A percentile compares a stretch with the other conserved stretches of the same genome.
Evolutionary conservation across 805 yeast species (phyloP).

Genomic region (Cephaloascus albidus): DNA sequence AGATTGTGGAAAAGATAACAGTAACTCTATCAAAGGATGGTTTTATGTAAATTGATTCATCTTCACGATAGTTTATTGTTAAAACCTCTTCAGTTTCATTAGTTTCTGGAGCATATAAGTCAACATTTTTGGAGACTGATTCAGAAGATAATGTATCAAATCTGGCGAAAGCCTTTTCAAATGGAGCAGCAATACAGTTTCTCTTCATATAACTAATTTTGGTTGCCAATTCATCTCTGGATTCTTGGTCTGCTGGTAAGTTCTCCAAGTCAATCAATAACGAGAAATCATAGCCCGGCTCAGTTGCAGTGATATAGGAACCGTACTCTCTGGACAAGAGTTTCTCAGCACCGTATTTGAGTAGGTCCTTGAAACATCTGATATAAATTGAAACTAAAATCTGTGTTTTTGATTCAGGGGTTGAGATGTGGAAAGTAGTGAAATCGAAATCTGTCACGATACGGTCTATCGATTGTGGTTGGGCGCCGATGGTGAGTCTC

Average conservation of each 20-base stretch:
- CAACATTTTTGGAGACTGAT: conserved; percentile 20
- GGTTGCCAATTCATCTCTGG: conserved; percentile 40
- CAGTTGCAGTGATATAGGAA: conserved; percentile 40
- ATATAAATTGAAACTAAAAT: conserved; percentile 62
- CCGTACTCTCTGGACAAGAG: conserved; percentile 44
- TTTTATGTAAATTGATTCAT: conserved; percentile 82
- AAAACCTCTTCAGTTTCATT: conserved; percentile 46
- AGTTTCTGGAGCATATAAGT: conserved; percentile 28
- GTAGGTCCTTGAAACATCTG: conserved; percentile 71
- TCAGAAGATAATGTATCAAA: conserved; percentile 56
- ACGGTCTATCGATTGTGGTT: conserved; percentile 60
- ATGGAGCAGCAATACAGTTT: conserved; percentile 87
- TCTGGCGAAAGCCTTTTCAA: conserved; percentile 73
- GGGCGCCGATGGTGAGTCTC: conserved; percentile 42
- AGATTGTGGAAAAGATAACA: conserved; percentile 87
- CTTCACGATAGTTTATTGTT: conserved; percentile 81
- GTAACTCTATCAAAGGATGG: conserved; percentile 96
- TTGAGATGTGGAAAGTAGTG: conserved; percentile 87
- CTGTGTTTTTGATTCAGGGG: conserved; percentile 65
- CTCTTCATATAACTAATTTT: conserved; percentile 74
- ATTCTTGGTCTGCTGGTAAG: conserved; percentile 31
- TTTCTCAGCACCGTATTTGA: conserved; percentile 52
- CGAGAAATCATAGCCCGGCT: conserved; percentile 77
- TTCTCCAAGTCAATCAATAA: conserved; percentile 52
- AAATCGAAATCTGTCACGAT: conserved; percentile 92